phyloP scores from a whole-genome alignment of 2,329 filamentous ascomycete species.

The Pseudogymnoascus pannorum region DNA sequence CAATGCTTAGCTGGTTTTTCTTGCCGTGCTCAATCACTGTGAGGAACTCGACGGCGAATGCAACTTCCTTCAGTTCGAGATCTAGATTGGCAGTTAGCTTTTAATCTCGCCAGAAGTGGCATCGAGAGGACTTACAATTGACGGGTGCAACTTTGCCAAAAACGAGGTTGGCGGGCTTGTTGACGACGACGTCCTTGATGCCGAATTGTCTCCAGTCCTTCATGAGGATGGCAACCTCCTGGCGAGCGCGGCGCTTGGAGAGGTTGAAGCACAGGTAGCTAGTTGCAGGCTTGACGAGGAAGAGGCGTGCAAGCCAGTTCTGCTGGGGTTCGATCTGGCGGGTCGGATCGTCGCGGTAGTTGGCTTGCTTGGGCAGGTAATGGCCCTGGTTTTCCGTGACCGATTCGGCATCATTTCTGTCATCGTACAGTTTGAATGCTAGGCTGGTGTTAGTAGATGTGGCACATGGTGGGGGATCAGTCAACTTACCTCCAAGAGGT shows the following conservation, averaged over 20 bases:
- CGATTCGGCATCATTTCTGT: slow-evolving; percentile 14
- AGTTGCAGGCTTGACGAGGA: slow-evolving; percentile 78
- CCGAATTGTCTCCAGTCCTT: slow-evolving; percentile 76
- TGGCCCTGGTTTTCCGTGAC: slow-evolving; percentile 18
- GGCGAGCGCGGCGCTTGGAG: slow-evolving; percentile 63
- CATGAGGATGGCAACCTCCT: slow-evolving; percentile 68
- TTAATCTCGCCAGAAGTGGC: not conserved
- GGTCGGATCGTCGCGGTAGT: slow-evolving; percentile 29
- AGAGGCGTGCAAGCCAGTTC: slow-evolving; percentile 83
- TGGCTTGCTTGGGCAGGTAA: slow-evolving; percentile 28
- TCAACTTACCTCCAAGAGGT: slow-evolving; percentile 23
- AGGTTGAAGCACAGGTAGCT: slow-evolving; percentile 69
- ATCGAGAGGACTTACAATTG: slow-evolving; percentile 59
- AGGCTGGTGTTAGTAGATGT: slow-evolving; percentile 12
- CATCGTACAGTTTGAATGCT: slow-evolving; percentile 24
- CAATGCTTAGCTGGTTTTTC: slow-evolving; percentile 67
- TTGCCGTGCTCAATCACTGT: slow-evolving; percentile 80
- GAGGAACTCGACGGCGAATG: slow-evolving; percentile 81
- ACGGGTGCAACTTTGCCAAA: slow-evolving; percentile 67
- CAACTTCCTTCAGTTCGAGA: slow-evolving; percentile 77
- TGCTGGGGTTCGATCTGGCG: slow-evolving; percentile 58
- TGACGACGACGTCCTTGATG: slow-evolving; percentile 70
- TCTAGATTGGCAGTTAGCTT: slow-evolving; percentile 41
- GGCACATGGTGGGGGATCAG: not conserved
- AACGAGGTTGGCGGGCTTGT: slow-evolving; percentile 72